These are phyloP conservation scores for Croton setiger DNA, from an alignment of 441 rosid genomes.

Conservation along the genomic window DNA sequence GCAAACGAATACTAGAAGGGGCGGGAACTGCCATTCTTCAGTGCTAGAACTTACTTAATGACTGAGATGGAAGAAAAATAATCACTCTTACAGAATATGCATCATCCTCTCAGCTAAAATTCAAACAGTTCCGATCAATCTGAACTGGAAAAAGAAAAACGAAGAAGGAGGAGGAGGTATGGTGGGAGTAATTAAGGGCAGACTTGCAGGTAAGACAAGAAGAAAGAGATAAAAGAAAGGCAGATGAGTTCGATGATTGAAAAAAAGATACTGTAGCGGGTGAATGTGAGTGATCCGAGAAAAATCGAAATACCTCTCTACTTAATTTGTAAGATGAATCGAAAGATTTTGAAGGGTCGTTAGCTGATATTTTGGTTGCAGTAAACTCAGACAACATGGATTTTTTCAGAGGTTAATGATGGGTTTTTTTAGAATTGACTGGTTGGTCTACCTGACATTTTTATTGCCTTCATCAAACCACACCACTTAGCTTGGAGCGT, in stretches of 20 bases:
- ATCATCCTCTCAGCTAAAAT: neutral
- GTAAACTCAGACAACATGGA: neutral
- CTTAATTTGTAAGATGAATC: conserved; percentile 5
- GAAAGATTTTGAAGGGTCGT: conserved; percentile 30
- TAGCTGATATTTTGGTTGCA: conserved; percentile 8
- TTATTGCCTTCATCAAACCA: conserved; percentile 7
- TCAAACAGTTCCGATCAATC: neutral
- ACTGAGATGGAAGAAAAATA: neutral
- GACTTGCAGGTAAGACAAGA: conserved; percentile 26
- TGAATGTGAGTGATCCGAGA: conserved; percentile 15
- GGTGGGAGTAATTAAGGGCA: neutral
- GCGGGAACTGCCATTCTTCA: conserved; percentile 37
- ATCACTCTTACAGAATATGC: too few species aligned
- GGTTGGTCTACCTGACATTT: conserved; percentile 53
- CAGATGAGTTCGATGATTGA: conserved; percentile 33
- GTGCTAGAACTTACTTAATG: neutral
- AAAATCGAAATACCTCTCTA: neutral
- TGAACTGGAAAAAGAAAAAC: conserved; percentile 24
- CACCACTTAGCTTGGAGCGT: neutral
- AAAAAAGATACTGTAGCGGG: neutral
- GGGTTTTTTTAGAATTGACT: conserved; percentile 34
- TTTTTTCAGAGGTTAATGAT: neutral
- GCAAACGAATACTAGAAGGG: conserved; percentile 51
- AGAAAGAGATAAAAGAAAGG: conserved; percentile 20
- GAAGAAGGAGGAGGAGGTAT: conserved; percentile 21